These are phyloP conservation scores for Jatropha podagrica DNA, from an alignment of 441 rosid species.

Conservation along the genomic window DNA sequence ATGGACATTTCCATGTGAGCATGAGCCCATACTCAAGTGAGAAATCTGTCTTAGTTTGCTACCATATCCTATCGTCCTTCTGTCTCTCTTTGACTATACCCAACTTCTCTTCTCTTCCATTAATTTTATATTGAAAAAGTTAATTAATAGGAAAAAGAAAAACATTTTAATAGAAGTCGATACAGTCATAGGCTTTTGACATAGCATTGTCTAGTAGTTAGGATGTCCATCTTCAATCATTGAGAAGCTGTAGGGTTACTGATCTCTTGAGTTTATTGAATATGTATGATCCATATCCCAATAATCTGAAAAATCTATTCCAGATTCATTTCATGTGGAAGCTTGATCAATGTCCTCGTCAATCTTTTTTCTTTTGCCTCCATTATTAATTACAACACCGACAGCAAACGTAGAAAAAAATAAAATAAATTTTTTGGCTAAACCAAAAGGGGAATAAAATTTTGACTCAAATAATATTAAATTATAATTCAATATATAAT, in stretches of 20 bases:
- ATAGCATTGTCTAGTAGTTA: constrained; percentile 13
- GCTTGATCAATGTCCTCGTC: constrained; percentile 12
- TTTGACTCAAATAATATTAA: background rate
- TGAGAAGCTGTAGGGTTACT: constrained; percentile 16
- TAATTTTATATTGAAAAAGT: background rate
- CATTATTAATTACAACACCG: constrained; percentile 3
- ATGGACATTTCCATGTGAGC: constrained; percentile 35
- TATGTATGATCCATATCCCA: background rate
- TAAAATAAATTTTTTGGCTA: no score
- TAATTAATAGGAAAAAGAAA: no score
- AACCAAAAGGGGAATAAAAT: background rate
- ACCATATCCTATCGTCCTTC: constrained; percentile 7
- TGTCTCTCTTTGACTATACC: background rate
- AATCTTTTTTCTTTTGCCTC: background rate
- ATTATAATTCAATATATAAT: no score
- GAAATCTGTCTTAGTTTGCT: background rate
- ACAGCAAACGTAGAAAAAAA: background rate
- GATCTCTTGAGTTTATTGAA: background rate
- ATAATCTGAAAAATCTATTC: background rate
- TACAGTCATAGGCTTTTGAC: background rate
- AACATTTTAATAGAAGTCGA: no score
- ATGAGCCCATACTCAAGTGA: constrained; percentile 25
- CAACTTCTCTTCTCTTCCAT: background rate
- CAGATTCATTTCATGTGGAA: constrained; percentile 18
- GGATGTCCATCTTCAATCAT: constrained; percentile 24